Evolutionary conservation across 352 stramenopile species (phyloP).

Genomic region (Phytophthora uliginosa): DNA sequence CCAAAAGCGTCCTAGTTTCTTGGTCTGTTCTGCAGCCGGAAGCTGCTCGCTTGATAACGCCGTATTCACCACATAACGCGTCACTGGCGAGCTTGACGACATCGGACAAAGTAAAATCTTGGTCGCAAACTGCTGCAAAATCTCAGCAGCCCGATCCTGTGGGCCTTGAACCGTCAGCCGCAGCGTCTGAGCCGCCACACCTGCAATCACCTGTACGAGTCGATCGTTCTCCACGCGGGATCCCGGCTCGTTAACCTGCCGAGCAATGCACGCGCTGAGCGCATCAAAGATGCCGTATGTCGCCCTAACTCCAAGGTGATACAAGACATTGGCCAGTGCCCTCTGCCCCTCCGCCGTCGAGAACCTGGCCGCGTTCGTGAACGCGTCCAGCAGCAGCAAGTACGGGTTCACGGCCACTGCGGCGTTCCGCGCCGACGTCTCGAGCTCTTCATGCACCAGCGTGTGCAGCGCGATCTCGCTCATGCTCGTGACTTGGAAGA

Average conservation of each 20-base stretch:
- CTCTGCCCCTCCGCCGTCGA: conserved; percentile 19
- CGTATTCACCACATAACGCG: conserved; percentile 23
- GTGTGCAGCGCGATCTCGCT: conserved; percentile 53
- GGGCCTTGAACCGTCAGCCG: conserved; percentile 12
- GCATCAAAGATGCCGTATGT: conserved; percentile 48
- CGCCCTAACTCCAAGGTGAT: conserved; percentile 32
- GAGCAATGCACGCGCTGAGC: conserved; percentile 38
- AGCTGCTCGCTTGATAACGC: conserved; percentile 12
- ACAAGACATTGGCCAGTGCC: conserved; percentile 34
- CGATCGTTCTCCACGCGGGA: conserved; percentile 31
- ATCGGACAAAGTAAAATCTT: conserved; percentile 41
- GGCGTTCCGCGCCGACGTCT: conserved; percentile 20
- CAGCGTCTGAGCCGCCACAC: conserved; percentile 31
- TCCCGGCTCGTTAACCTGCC: conserved; percentile 21
- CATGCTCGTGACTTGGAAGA: conserved; percentile 57
- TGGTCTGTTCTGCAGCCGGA: neutral
- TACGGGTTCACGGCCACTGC: conserved; percentile 49
- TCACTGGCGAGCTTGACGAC: conserved; percentile 33
- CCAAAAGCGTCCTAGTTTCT: conserved; percentile 20
- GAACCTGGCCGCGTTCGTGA: conserved; percentile 49
- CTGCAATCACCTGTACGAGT: conserved; percentile 41
- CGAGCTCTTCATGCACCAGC: conserved; percentile 34
- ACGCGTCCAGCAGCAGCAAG: conserved; percentile 57
- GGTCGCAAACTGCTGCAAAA: conserved; percentile 34
- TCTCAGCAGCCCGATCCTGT: conserved; percentile 6